Evolutionary conservation across 495 filamentous ascomycete genomes (phyloP), one percentile per base, ranked within the genome.

Genomic region (Venustampulla echinocandica): DNA sequence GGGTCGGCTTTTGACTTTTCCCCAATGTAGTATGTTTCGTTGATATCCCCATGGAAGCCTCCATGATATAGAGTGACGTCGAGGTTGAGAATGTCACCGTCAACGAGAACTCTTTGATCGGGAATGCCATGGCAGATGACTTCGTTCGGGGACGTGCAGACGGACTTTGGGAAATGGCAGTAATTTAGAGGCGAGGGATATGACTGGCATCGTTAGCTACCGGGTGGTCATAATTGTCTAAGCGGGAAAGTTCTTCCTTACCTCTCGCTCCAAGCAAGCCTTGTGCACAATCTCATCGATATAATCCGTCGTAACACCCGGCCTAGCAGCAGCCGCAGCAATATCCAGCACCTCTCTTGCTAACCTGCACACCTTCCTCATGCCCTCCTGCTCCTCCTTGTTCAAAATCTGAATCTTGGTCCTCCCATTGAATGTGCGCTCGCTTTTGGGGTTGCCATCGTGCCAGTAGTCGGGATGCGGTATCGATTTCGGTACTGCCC

Each of bases 101-200:
- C 86, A 38, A 84, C 64, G 6, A 94, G 68, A 7, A 82, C 71
- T 18, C 87, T 74, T 53, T 85, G 74, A 49, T 94, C 87, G 14
- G 87, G 87, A 45, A 94, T 93, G 43, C 87, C 87, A 70, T 94
- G 87, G 66, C 87, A 93, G 59, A 99, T 97, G 46, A 94, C 82
- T 66, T 99, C 92, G 69, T 99, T 99, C 49, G 84, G 60, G 1
- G 89, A 95, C 1, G 89, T 97, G 65, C 92, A 99, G 36, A 96
- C 81, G 1, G 92, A 99, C 71, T 99, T 99, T 46, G 92, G 92
- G 70, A 96, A 99, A 62, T 87, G 72, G 71, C 81, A 80, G 64
- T 99, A 99, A 69, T 99, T 99, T 7, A 99, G 67, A 1, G 90
- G 87, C 0, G 92, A 99, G 0, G 92, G 92, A 57, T 99, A 99